Base-by-base conservation (phyloP, 129 eudicot genomes). In the Rutidosis leptorrhynchoides region DNA sequence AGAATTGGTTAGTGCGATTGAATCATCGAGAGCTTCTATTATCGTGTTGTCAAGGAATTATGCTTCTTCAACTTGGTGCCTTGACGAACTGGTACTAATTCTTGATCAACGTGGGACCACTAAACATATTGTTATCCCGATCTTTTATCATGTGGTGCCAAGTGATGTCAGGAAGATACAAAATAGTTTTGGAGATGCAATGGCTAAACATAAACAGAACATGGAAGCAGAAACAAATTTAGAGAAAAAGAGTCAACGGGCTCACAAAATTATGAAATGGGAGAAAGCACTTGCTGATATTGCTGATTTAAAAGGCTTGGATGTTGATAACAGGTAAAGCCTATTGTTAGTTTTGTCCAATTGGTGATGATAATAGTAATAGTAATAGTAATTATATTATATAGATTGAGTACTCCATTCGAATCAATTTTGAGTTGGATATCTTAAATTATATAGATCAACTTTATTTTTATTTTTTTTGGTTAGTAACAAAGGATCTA, bases 151-250 rank as follows among this genome's bases (percentile, higher is more conserved):
- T 25, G 62, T 56, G 15, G 43, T 45, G 58, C 70, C 70, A 10
- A 46, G 58, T 11, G 22, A 65, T 1, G 70, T 65, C 17, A 48
- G 70, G 43, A 65, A 65, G 70, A 58, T 26, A 23, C 62, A 56
- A 56, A 24, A n/a, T 25, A 56, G 62, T 5, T 64, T 64, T 23
- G 32, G 32, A 45, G 69, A 40, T 24, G 69, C 69, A 24, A 64
- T 42, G 69, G 23, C 11, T 23, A 14, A 56, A 3, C 62, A 56
- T 25, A 56, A 56, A 56, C 6, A 3, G 0, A 56, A 56, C 19
- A 56, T 56, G 32, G 62, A 56, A 32, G 62, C 35, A 9, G 62
- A 56, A 20, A 24, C 62, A 11, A 4, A 56, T 56, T 17, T 16
- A 24, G 8, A 56, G 35, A 56, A 24, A 22, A 56, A 25, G 25